Conservation (phyloP, 192 early-diverging fungal genomes). For the Backusella morwellensis region DNA sequence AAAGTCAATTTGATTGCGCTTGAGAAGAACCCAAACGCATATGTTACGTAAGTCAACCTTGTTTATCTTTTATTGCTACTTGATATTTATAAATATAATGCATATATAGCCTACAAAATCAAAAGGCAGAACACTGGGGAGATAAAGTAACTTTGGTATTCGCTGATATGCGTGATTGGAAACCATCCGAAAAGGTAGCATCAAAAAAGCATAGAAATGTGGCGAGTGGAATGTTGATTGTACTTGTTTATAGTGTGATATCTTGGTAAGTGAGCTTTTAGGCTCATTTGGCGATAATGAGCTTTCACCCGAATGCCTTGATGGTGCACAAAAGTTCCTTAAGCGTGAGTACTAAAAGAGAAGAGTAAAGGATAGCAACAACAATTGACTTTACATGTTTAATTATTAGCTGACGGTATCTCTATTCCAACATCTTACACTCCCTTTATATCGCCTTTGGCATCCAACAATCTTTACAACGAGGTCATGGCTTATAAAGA, state of each 20-base stretch:
- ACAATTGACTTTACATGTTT: not conserved
- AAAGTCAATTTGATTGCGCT: slow-evolving; percentile 80
- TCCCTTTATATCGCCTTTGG: slow-evolving; percentile 82
- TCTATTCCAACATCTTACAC: slow-evolving; percentile 90
- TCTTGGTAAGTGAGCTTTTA: slow-evolving; percentile 93
- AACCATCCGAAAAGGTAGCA: slow-evolving; percentile 59
- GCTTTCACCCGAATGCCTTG: slow-evolving; percentile 97
- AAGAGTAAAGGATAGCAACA: not conserved
- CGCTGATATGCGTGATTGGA: slow-evolving; percentile 91
- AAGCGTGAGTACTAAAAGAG: slow-evolving; percentile 31
- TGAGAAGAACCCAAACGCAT: slow-evolving; percentile 97
- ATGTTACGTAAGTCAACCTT: slow-evolving; percentile 64
- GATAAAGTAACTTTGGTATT: slow-evolving; percentile 81
- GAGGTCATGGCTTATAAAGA: slow-evolving; percentile 72
- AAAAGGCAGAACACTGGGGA: slow-evolving; percentile 74
- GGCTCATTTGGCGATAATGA: slow-evolving; percentile 99
- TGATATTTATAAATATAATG: slow-evolving; percentile 38
- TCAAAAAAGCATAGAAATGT: not conserved
- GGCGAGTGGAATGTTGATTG: not conserved
- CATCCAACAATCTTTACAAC: slow-evolving; percentile 79
- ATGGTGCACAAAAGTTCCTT: slow-evolving; percentile 81
- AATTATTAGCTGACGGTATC: slow-evolving; percentile 63
- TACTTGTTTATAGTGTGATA: slow-evolving; percentile 62
- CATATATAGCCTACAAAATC: slow-evolving; percentile 62
- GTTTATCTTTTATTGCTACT: not conserved